Base-by-base conservation (phyloP, 371 early-diverging fungal species). In the Mortierella sp. region DNA sequence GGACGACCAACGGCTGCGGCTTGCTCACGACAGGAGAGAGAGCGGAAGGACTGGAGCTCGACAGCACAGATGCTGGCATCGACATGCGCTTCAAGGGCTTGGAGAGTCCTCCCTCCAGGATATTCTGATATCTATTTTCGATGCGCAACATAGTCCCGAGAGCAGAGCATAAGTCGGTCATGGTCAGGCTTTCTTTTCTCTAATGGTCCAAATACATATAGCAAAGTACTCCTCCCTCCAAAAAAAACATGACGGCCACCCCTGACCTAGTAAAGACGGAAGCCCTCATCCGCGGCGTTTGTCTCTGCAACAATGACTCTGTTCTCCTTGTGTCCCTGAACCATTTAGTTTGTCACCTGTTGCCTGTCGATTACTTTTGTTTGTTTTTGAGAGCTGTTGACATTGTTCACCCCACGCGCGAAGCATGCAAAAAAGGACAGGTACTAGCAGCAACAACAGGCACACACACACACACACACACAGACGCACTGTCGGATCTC, bases 51-150 rank as follows among this genome's bases (percentile, higher is more conserved):
- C 21, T 67, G 24, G 67, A 40, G 43, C 67, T 67, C 3, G 82
- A 37, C n/a, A 48, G 43, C 16, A 71, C 53, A 19, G 74, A 71
- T 55, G 78, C 78, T 37, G 86, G 86, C 79, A 86, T 59, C 50
- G 86, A 86, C 82, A 82, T 86, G 72, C 86, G 86, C 71, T 82
- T 86, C 31, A 77, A 43, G 8, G 86, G 74, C 73, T 81, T 86
- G 73, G 79, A 69, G 28, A 77, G 37, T 24, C 67, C 67, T 67
- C 86, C 86, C 40, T 86, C 86, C 46, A 86, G 82, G 78, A 86
- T 86, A 26, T 82, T 86, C 69, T 86, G 86, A 61, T 86, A 86
- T 57, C 86, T 86, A 77, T 79, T 70, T 73, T 69, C 51, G 67
- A 37, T 11, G 28, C 34, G 11, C 34, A 67, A 40, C 19, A 24